phyloP scores from a whole-genome alignment of 345 rosid genomes.

The Bretschneidera sinensis region DNA sequence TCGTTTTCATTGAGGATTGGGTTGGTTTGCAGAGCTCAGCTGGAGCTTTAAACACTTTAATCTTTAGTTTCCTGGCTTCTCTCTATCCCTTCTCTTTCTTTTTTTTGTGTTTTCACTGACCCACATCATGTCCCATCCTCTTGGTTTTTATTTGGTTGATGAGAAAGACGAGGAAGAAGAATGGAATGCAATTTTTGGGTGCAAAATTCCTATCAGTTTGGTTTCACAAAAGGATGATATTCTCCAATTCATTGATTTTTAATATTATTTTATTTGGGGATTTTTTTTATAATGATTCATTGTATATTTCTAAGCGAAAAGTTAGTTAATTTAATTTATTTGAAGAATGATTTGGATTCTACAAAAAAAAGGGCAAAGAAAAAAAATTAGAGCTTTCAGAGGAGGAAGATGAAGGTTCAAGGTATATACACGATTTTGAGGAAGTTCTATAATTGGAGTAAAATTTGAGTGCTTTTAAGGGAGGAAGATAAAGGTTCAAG shows the following conservation, averaged over 20 bases:
- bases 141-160: constrained; percentile 9
- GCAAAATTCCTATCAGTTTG: background rate
- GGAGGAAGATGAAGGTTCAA: no score
- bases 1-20: constrained; percentile 52
- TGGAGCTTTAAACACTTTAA: constrained; percentile 40
- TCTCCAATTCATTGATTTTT: background rate
- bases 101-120: constrained; percentile 39
- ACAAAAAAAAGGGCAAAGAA: no score
- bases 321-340: no score
- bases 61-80: constrained; percentile 42
- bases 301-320: no score
- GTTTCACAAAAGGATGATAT: background rate
- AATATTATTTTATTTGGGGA: no score
- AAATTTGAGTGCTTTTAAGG: no score
- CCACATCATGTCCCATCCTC: constrained; percentile 53
- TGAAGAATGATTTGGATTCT: no score
- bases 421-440: no score
- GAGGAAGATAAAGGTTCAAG: no score
- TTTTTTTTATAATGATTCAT: no score
- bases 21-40: constrained; percentile 51
- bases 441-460: no score
- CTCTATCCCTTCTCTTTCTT: constrained; percentile 44
- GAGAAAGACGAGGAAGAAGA: background rate
- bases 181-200: background rate
- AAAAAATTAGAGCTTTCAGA: no score